These are phyloP conservation scores for Capsicum pubescens DNA, from an alignment of 257 asterid genomes.

Conservation along the genomic window DNA sequence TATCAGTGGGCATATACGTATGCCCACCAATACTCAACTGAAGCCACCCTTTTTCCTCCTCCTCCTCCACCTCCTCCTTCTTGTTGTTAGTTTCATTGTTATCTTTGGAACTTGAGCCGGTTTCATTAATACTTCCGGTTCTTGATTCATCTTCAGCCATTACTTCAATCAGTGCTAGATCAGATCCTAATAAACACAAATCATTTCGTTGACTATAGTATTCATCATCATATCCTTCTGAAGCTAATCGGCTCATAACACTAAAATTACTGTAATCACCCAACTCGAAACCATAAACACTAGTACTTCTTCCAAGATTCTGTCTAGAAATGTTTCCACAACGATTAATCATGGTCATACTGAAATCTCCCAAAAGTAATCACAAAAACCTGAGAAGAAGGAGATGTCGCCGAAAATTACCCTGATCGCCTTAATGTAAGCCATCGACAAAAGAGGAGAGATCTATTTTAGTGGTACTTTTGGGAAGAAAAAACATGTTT, in stretches of 20 bases:
- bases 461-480: background rate
- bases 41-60: slow-evolving; percentile 55
- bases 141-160: slow-evolving; percentile 68
- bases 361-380: slow-evolving; percentile 34
- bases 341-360: slow-evolving; percentile 76
- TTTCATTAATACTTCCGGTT: slow-evolving; percentile 30
- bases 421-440: slow-evolving; percentile 28
- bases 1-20: slow-evolving; percentile 2
- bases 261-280: slow-evolving; percentile 37
- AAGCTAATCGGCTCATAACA: slow-evolving; percentile 51
- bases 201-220: slow-evolving; percentile 25
- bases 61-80: background rate
- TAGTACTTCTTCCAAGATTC: slow-evolving; percentile 32
- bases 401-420: background rate
- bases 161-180: slow-evolving; percentile 36
- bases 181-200: slow-evolving; percentile 46
- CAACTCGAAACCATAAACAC: slow-evolving; percentile 33
- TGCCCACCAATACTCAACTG: slow-evolving; percentile 69
- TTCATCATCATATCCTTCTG: slow-evolving; percentile 37
- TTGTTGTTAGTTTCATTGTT: slow-evolving; percentile 28
- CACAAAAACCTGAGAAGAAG: background rate
- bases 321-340: slow-evolving; percentile 41
- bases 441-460: slow-evolving; percentile 44
- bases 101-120: slow-evolving; percentile 29
- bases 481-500: slow-evolving; percentile 41